Evolutionary conservation across 78 protist species (phyloP), one percentile per base, ranked within the genome.

Genomic region (Dictyostelium citrinum): DNA sequence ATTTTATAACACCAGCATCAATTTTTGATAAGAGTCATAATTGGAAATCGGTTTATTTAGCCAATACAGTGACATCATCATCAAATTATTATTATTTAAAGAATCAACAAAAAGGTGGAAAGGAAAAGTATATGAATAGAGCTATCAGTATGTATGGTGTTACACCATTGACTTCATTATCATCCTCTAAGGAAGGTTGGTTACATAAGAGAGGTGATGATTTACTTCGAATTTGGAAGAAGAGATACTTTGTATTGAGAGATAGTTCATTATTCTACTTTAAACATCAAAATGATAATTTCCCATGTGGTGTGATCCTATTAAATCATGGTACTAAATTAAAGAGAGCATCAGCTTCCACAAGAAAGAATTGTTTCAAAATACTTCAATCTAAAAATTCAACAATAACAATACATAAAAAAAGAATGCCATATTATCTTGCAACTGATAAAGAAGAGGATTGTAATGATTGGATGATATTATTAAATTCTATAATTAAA

Each of bases 221-320:
- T 67, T 29, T 88, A 29, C 37, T 88, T 43, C 41, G 75, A 45
- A 88, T 88, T 49, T 88, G 93, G 93, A 88, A 88, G 14, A 88
- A 88, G 39, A 76, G 93, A 27, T 88, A 88, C 51, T 88, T 88
- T 46, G 93, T 88, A 46, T 24, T 88, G 1, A 88, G 75, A 35
- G 81, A 88, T 17, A 37, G 81, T 39, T 88, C 84, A 29, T 31
- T 88, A 22, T 88, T 88, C 35, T 88, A 88, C 49, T 88, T 78
- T 79, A 81, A 88, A 68, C 79, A 76, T 67, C 85, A 72, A 78
- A 39, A 78, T 78, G 91, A 88, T 46, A 88, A 76, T 46, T 78
- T 88, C 45, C 93, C 93, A 88, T 67, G 85, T 88, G 93, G 93
- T 35, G 71, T 76, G 5, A 88, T 88, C 3, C 55, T 82, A n/a